Evolutionary conservation across 2,329 filamentous ascomycete genomes (phyloP), one percentile per base, ranked within the genome.

Genomic region (Verticillium longisporum): DNA sequence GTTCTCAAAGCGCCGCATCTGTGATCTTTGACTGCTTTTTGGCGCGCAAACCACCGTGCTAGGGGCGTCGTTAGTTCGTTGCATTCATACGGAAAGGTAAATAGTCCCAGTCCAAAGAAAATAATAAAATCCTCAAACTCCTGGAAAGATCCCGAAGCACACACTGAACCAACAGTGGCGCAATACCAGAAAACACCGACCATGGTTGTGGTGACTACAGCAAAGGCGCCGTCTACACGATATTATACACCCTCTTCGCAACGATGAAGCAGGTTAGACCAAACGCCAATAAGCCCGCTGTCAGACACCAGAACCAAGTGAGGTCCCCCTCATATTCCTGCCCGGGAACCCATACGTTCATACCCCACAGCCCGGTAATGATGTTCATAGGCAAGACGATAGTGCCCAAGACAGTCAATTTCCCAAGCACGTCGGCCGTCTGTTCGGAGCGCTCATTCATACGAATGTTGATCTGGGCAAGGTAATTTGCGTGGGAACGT

Each of bases 331-430:
- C 92, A 62, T 87, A 79, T 55, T 94, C 89, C 74, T 98, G 94
- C 1, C 95, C 95, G 0, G 95, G 95, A 0, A 99, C 95, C 80
- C 91, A 92, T 38, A 94, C 90, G 80, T 99, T 99, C 94, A 98
- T 98, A 58, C 94, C 95, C 93, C 94, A 99, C 69, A 98, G 87
- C 67, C 95, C 95, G 2, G 95, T 98, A 69, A 99, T 94, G 72
- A 99, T 96, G 73, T 99, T 99, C 93, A 99, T 97, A 11, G 95
- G 95, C 61, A 99, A 80, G 3, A 99, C 94, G 67, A 99, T 98
- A 6, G 95, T 99, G 66, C 95, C 95, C 1, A 99, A 82, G 1
- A 99, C 95, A 0, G 95, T 98, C 63, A 99, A 83, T 74, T 95
- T 97, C 65, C 93, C 93, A 13, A 99, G 84, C 1, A 97, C 92